A percentile compares a stretch with the other conserved stretches of the same genome.
These are phyloP conservation scores for Neofusicoccum sp. DNA, from an alignment of 2,329 filamentous ascomycete genomes.

Conservation along the genomic window DNA sequence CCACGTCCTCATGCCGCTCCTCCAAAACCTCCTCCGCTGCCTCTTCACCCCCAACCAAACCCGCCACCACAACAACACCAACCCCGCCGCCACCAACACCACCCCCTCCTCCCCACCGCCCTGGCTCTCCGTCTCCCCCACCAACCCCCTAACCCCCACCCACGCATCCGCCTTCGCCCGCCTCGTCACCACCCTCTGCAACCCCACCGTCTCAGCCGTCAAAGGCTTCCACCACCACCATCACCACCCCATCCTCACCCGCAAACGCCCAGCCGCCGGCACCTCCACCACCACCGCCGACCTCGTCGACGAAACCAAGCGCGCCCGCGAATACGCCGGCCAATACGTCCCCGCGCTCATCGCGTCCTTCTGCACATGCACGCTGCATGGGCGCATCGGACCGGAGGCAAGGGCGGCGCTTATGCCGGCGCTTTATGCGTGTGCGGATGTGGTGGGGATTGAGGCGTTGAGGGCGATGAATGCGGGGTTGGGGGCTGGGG, in stretches of 20 bases:
- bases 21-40: slow-evolving; percentile 55
- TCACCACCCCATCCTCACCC: too few species aligned
- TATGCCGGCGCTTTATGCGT: slow-evolving; percentile 54
- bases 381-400: slow-evolving; percentile 49
- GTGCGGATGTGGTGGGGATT: slow-evolving; percentile 32
- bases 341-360: slow-evolving; percentile 59
- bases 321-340: slow-evolving; percentile 56
- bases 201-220: slow-evolving; percentile 59
- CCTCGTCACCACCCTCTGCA: slow-evolving; percentile 59
- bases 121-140: slow-evolving; percentile 47
- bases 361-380: slow-evolving; percentile 55
- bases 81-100: not conserved
- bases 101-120: slow-evolving; percentile 28
- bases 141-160: slow-evolving; percentile 59
- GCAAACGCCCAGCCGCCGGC: slow-evolving; percentile 23
- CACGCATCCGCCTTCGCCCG: slow-evolving; percentile 50
- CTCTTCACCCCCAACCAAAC: slow-evolving; percentile 51
- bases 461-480: slow-evolving; percentile 38
- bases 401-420: slow-evolving; percentile 55
- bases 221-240: slow-evolving; percentile 42
- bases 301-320: slow-evolving; percentile 60
- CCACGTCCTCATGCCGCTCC: slow-evolving; percentile 56
- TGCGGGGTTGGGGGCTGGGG: slow-evolving; percentile 32
- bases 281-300: slow-evolving; percentile 23
- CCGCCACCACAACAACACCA: slow-evolving; percentile 9